Evolutionary conservation across 2,329 filamentous ascomycete genomes (phyloP).

Genomic region (Microascus cirrosus): DNA sequence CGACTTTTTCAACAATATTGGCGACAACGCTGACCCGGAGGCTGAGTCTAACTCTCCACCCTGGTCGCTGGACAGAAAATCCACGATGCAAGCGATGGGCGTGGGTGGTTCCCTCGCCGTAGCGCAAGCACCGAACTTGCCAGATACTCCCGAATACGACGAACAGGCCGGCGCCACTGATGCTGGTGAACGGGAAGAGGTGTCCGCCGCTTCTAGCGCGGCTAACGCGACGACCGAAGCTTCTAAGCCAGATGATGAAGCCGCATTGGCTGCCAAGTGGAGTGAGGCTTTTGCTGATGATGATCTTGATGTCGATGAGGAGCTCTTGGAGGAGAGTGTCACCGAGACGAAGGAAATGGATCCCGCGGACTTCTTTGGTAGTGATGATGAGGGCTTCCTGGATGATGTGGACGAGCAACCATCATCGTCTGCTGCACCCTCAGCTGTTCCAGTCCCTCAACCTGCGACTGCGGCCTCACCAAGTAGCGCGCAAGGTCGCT

Average conservation of each 20-base stretch:
- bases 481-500: conserved; percentile 8
- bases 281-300: conserved; percentile 67
- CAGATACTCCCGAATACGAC: background rate
- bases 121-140: conserved; percentile 1
- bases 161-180: background rate
- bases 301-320: conserved; percentile 53
- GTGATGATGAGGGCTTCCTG: conserved; percentile 78
- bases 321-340: conserved; percentile 47
- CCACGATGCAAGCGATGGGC: conserved; percentile 3
- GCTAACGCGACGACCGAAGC: conserved; percentile 11
- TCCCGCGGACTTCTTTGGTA: conserved; percentile 58
- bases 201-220: conserved; percentile 8
- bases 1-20: conserved; percentile 6
- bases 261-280: conserved; percentile 62
- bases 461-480: background rate
- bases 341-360: conserved; percentile 38
- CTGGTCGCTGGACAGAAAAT: conserved; percentile 1
- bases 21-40: background rate
- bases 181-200: background rate
- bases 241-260: conserved; percentile 38
- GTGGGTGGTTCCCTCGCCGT: background rate
- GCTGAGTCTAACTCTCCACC: conserved; percentile 1
- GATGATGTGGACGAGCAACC: conserved; percentile 50
- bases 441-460: background rate
- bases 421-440: conserved; percentile 6